These are phyloP conservation scores for Neurospora pannonica DNA, from an alignment of 495 filamentous ascomycete genomes.

Conservation along the genomic window DNA sequence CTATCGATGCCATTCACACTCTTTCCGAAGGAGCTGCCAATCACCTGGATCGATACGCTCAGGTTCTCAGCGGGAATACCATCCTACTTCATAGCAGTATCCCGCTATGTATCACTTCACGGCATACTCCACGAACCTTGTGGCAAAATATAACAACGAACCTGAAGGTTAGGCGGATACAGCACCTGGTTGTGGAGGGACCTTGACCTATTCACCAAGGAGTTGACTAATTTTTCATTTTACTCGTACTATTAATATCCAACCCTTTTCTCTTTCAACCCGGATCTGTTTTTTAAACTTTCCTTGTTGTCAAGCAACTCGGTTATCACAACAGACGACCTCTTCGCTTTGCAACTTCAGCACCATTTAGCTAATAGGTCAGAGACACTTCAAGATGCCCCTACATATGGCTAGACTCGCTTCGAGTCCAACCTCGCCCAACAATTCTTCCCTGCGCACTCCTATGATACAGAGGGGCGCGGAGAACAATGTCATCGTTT, in stretches of 20 bases:
- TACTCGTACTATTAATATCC: background rate
- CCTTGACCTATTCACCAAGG: background rate
- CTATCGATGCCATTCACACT: background rate
- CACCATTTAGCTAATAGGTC: background rate
- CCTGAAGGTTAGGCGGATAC: background rate
- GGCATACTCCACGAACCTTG: background rate
- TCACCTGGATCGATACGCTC: background rate
- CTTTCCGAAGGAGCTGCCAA: background rate
- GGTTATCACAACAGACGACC: background rate
- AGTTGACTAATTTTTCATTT: background rate
- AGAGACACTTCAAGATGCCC: background rate
- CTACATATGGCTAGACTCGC: background rate
- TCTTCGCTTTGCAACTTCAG: background rate
- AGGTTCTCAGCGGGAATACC: background rate
- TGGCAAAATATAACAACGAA: background rate
- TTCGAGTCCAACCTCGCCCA: background rate
- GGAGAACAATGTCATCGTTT: background rate
- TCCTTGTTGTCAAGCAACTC: background rate
- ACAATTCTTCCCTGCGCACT: background rate
- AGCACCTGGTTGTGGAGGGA: background rate
- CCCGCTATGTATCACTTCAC: background rate
- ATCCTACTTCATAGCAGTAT: no score
- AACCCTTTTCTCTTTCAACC: background rate
- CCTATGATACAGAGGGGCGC: background rate
- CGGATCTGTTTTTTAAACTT: background rate